phyloP scores from a whole-genome alignment of 176 grass and related monocot genomes.

The Chrysopogon serrulatus region DNA sequence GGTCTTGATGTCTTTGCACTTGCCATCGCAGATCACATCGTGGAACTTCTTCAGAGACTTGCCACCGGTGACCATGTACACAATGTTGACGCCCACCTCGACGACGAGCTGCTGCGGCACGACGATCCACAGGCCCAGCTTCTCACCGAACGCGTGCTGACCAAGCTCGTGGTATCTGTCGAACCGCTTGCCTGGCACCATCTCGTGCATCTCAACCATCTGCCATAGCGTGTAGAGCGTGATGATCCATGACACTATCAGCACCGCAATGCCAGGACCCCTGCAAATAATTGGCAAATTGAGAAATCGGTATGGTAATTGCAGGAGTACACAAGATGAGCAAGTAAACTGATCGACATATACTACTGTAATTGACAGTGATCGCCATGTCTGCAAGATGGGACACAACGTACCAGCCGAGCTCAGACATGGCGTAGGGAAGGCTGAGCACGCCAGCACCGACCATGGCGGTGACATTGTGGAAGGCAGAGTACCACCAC shows the following conservation, averaged over 20 bases:
- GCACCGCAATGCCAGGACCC: conserved; percentile 71
- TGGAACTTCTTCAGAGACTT: conserved; percentile 90
- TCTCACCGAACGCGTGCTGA: conserved; percentile 82
- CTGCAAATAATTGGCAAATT: too few relatives aligned
- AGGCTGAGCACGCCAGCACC: conserved; percentile 89
- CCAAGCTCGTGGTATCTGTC: conserved; percentile 95
- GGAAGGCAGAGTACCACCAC: conserved; percentile 96
- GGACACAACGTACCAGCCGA: conserved; percentile 54
- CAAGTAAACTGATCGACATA: background rate
- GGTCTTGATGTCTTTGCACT: conserved; percentile 67
- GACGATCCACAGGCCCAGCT: conserved; percentile 80
- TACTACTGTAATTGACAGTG: too few relatives aligned
- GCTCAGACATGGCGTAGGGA: conserved; percentile 79
- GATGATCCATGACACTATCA: conserved; percentile 83
- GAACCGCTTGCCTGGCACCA: conserved; percentile 85
- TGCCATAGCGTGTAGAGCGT: conserved; percentile 97
- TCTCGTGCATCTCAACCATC: conserved; percentile 99
- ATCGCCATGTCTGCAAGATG: background rate
- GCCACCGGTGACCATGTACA: conserved; percentile 97
- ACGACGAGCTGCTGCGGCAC: conserved; percentile 82
- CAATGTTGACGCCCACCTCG: conserved; percentile 89
- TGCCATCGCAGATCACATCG: conserved; percentile 49
- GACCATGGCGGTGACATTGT: conserved; percentile 99
- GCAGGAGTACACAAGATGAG: background rate
- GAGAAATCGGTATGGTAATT: too few relatives aligned